These are phyloP conservation scores for Lasiodiplodia theobromae DNA, from an alignment of 2,329 filamentous ascomycete genomes.

Conservation along the genomic window DNA sequence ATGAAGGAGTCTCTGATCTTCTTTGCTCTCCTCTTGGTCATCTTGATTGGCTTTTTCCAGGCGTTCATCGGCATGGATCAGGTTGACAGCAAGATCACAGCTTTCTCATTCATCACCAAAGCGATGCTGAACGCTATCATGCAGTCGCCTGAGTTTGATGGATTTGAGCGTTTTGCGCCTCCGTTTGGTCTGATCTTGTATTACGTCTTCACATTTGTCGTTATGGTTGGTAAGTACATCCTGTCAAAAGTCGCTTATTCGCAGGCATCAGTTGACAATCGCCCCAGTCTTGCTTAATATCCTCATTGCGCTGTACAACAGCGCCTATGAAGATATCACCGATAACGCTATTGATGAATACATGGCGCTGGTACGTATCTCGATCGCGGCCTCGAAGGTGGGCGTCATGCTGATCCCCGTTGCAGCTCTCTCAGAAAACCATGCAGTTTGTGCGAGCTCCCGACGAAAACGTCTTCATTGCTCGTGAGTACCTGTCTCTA, in stretches of 20 bases:
- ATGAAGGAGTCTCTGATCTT: slow-evolving; percentile 83
- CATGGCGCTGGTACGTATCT: slow-evolving; percentile 68
- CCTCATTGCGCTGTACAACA: slow-evolving; percentile 96
- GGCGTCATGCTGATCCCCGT: background rate
- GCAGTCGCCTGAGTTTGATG: slow-evolving; percentile 87
- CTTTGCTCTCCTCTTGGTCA: slow-evolving; percentile 85
- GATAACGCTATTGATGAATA: slow-evolving; percentile 94
- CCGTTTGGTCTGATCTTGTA: slow-evolving; percentile 96
- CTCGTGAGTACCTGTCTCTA: slow-evolving; percentile 55
- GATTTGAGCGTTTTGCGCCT: slow-evolving; percentile 88
- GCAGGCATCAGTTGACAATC: background rate
- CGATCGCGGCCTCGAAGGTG: no score
- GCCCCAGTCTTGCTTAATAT: slow-evolving; percentile 81
- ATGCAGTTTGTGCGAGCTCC: slow-evolving; percentile 96
- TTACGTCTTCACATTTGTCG: slow-evolving; percentile 96
- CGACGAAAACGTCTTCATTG: slow-evolving; percentile 97
- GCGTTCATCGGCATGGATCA: slow-evolving; percentile 92
- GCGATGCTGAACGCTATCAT: slow-evolving; percentile 90
- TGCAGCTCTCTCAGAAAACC: slow-evolving; percentile 70
- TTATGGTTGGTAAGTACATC: slow-evolving; percentile 71
- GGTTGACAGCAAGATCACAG: slow-evolving; percentile 68
- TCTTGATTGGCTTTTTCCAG: slow-evolving; percentile 88
- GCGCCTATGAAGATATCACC: slow-evolving; percentile 93
- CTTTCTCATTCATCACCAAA: slow-evolving; percentile 77
- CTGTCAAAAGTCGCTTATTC: no score